A percentile compares a stretch with the other conserved stretches of the same genome.
phyloP scores from a whole-genome alignment of 2,329 filamentous ascomycete species.

The Exophiala spinifera region DNA sequence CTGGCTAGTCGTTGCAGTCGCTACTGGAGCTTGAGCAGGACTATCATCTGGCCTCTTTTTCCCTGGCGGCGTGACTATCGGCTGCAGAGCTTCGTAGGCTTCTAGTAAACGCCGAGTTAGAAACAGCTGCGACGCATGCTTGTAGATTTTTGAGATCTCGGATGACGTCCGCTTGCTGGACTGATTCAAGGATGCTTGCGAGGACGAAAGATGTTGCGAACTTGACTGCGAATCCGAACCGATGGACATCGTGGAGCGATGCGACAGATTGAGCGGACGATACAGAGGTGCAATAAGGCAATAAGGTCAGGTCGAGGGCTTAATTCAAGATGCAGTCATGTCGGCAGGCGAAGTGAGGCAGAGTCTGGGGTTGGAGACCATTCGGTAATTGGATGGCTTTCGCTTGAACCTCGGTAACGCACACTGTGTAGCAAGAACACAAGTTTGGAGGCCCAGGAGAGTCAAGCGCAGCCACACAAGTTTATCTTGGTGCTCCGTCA shows the following conservation, averaged over 20 bases:
- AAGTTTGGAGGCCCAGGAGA: no score
- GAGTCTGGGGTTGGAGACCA: slow-evolving; percentile 1
- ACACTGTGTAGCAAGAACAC: neutral
- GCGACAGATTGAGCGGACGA: neutral
- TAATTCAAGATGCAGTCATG: neutral
- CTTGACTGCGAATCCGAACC: slow-evolving; percentile 36
- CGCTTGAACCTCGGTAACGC: slow-evolving; percentile 18
- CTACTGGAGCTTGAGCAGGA: slow-evolving; percentile 66
- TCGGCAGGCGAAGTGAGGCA: neutral
- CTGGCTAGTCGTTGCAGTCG: slow-evolving; percentile 74
- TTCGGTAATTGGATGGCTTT: neutral
- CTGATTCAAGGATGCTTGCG: slow-evolving; percentile 66
- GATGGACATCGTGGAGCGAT: slow-evolving; percentile 23
- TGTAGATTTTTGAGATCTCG: slow-evolving; percentile 85
- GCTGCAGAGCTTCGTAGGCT: slow-evolving; percentile 77
- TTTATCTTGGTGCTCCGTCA: no score
- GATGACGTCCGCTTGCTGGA: slow-evolving; percentile 48
- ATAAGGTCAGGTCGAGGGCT: neutral
- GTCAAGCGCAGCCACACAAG: no score
- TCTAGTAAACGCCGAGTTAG: slow-evolving; percentile 90
- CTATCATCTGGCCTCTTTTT: slow-evolving; percentile 41
- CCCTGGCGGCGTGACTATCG: slow-evolving; percentile 63
- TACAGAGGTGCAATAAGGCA: neutral
- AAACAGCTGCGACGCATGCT: slow-evolving; percentile 89
- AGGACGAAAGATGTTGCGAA: slow-evolving; percentile 61